A percentile compares a stretch with the other conserved stretches of the same genome.
phyloP scores from a whole-genome alignment of 768 basidiomycete genomes.

The Leccinellum albellum region DNA sequence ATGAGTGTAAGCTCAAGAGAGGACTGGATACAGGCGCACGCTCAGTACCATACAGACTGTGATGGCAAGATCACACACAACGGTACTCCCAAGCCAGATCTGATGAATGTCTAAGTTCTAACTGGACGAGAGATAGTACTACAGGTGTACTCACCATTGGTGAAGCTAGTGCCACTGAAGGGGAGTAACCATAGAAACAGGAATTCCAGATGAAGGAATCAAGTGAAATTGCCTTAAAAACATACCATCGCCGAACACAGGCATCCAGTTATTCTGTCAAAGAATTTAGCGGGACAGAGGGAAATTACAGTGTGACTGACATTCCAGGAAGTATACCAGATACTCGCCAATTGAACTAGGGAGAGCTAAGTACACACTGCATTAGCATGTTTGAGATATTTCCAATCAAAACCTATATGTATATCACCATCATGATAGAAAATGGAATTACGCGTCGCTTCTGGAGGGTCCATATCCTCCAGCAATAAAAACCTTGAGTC shows the following conservation, averaged over 20 bases:
- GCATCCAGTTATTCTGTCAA: too few species aligned
- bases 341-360: constrained; percentile 15
- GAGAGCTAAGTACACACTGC: constrained; percentile 11
- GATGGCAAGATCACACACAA: constrained; percentile 16
- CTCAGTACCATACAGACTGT: constrained; percentile 15
- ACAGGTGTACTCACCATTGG: constrained; percentile 7
- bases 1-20: not conserved
- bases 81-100: constrained; percentile 21
- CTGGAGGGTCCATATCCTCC: constrained; percentile 16
- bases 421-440: constrained; percentile 19
- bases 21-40: not conserved
- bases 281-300: too few species aligned
- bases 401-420: not conserved
- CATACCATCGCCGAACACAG: too few species aligned
- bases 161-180: too few species aligned
- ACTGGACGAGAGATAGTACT: not conserved
- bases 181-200: too few species aligned
- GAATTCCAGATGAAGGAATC: too few species aligned
- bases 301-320: too few species aligned
- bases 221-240: too few species aligned
- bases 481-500: constrained; percentile 21
- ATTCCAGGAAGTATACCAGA: too few species aligned
- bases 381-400: not conserved
- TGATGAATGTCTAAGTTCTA: not conserved
- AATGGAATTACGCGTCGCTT: not conserved